Base-by-base conservation (phyloP, 352 stramenopile genomes). In the Stephanocyclus meneghinianus region DNA sequence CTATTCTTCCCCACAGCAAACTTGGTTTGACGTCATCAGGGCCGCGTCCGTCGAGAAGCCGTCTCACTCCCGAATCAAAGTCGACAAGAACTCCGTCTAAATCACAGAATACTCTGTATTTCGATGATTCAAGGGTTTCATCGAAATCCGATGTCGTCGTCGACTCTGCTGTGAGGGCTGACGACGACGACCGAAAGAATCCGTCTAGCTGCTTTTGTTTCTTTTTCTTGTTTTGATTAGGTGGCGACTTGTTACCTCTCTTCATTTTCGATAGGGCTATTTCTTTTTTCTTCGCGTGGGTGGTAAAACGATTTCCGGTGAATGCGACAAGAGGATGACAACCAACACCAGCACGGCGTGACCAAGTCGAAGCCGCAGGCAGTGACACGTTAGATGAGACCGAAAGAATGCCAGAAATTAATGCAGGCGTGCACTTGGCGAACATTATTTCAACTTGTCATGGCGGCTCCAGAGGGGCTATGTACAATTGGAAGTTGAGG, bases 11-110 rank as follows among this genome's bases (percentile, higher is more conserved):
- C 87, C 87, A 92, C 81, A 91, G 87, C 15, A 57, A 67, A 21
- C 35, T 37, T 45, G 71, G 65, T 55, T 80, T 69, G 15, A 87
- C 61, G n/a, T 80, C 75, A 18, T 81, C 72, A n/a, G 69, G 55
- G 8, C 72, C 67, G 2, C 80, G 66, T 32, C 85, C 71, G 47
- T 80, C 65, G 62, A 79, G 79, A 2, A 90, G 37, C 44, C 60
- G 72, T 32, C 75, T 70, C 18, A 93, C 79, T 21, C 88, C 86
- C 5, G 72, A 50, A 57, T 89, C 73, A 79, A 93, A 93, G 67
- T 93, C 86, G 26, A 87, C 80, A 7, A 93, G 71, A 10, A 91
- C 86, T 51, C 88, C 88, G 63, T 93, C 88, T 40, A 93, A 74
- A 62, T 93, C 88, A 61, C 88, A 93, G 68, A 88, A 93, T 40